Evolutionary conservation across 768 basidiomycete genomes (phyloP), one percentile per base, ranked within the genome.

Genomic region (Russula sp.): DNA sequence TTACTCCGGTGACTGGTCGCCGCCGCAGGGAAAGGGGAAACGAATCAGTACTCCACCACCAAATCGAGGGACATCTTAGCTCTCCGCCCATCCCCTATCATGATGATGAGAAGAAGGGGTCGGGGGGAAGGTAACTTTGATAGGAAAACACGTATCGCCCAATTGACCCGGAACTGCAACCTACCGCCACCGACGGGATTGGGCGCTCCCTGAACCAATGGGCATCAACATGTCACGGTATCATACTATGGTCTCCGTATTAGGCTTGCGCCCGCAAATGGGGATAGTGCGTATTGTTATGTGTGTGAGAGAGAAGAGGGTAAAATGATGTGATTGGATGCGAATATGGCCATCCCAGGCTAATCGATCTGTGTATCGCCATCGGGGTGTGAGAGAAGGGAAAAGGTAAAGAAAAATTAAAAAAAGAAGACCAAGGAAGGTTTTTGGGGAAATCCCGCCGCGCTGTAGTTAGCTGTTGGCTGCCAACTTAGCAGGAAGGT

Each of bases 341-440:
- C 53, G 13, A 22, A 64, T 49, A 48, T 60, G 24, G 11, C 58
- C 53, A 60, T 64, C 63, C 42, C 34, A 16, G 34, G 34, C 53
- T 38, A 36, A 55, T 55, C 53, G 22, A 22, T 24, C 34, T 55
- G 20, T 36, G 7, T n/a, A 38, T 34, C 36, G 24, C 38, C 16
- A 7, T 18, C 34, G 20, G 14, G 14, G n/a, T 34, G 26, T 34
- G 24, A 34, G 9, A 51, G 50, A 26, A 26, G 30, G 32, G 30
- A 11, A n/a, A 32, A 10, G 32, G 24, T 5, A 20, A 56, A 24
- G 42, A 42, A 38, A 18, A 40, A 40, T 40, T 40, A 40, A 40
- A 40, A 53, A 32, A 24, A 26, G 54, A n/a, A 20, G 28, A 14
- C 26, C 1, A 36, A 22, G 56, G 22, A 5, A 54, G 52, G 5